Conservation (phyloP, 257 asterid species). For the Salvia hispanica region DNA sequence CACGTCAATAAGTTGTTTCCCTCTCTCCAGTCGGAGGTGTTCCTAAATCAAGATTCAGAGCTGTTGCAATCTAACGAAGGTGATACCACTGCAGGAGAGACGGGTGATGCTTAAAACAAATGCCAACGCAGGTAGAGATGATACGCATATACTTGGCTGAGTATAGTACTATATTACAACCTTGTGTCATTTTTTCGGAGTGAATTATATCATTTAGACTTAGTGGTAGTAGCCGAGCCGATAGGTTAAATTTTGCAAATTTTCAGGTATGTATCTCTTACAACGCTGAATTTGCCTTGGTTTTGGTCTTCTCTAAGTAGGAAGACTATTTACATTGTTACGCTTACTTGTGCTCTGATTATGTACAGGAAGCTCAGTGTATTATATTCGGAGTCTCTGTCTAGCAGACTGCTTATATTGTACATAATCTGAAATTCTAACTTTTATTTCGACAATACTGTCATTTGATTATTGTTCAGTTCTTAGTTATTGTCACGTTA, state of each 20-base stretch:
- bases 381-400: slow-evolving; percentile 24
- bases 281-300: slow-evolving; percentile 23
- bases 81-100: slow-evolving; percentile 26
- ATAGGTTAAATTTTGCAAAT: slow-evolving; percentile 11
- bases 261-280: slow-evolving; percentile 13
- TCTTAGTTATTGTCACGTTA: no score
- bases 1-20: slow-evolving; percentile 82
- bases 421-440: slow-evolving; percentile 48
- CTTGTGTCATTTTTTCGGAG: slow-evolving; percentile 15
- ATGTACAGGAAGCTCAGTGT: slow-evolving; percentile 25
- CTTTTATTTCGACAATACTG: background rate
- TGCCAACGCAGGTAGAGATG: slow-evolving; percentile 20
- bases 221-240: slow-evolving; percentile 24
- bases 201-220: slow-evolving; percentile 25
- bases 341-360: slow-evolving; percentile 26
- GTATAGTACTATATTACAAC: slow-evolving; percentile 8
- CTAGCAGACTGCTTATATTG: slow-evolving; percentile 42
- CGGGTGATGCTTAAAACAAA: slow-evolving; percentile 33
- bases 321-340: slow-evolving; percentile 12
- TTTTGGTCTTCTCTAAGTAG: slow-evolving; percentile 30
- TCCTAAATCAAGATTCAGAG: slow-evolving; percentile 58
- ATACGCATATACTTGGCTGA: background rate
- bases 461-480: background rate
- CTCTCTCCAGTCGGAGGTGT: slow-evolving; percentile 68
- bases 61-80: slow-evolving; percentile 32